Evolutionary conservation across 1,284 basidiomycete species (phyloP), one percentile per base, ranked within the genome.

Genomic region (Microstroma glucosiphilum): DNA sequence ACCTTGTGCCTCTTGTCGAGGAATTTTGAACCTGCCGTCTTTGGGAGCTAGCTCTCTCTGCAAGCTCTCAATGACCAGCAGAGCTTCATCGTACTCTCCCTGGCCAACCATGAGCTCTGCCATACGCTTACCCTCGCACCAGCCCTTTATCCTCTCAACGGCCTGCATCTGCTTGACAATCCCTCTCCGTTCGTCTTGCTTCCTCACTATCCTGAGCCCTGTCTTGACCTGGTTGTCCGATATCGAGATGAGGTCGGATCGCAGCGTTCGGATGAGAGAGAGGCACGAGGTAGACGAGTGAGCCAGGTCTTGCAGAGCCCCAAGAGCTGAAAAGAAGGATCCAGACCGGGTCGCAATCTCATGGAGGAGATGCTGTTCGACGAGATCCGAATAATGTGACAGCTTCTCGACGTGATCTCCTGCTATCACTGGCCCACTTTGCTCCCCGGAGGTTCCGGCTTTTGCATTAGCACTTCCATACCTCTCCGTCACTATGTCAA

Each of bases 271-370:
- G 65, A 97, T 91, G 60, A 89, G 87, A 25, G 83, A 80, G 4
- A 97, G 82, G 72, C 92, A 94, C 37, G 87, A 86, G 41, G 88
- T 85, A 0, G 91, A 92, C 77, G 96, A 91, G 6, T 89, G 86
- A 73, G 92, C 90, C 6, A 98, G 85, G 67, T 92, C 89, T 75
- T 96, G 90, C 12, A 98, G 83, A 78, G 97, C 97, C 9, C 91
- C 87, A 23, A 99, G 85, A 1, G 94, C 96, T 0, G 92, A 89
- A 76, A 98, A 99, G 85, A 99, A 98, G 1, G 91, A 92, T 0
- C 90, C 86, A 0, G 91, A 91, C 4, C 93, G 88, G 11, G 89
- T 82, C 7, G 90, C 89, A 60, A 99, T 96, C 80, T 97, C 94
- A 69, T 88, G 87, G 15, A 96, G 86, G 60, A 99, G 88, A 77